A percentile compares a stretch with the other conserved stretches of the same genome.
phyloP scores from a whole-genome alignment of 495 filamentous ascomycete genomes.

The Chaetomidium leptoderma region DNA sequence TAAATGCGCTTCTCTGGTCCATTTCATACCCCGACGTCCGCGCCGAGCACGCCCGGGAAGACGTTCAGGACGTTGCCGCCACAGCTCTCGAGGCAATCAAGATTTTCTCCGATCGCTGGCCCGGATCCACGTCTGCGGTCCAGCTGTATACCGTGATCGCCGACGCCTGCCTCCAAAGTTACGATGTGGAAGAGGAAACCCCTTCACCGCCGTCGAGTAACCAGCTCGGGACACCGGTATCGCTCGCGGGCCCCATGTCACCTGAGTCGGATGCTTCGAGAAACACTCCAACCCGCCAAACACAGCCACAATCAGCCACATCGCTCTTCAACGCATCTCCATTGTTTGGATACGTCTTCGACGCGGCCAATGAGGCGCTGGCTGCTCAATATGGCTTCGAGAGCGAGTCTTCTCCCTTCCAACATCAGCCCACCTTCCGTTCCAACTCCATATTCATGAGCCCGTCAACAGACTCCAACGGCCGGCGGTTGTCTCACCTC shows the following conservation, averaged over 20 bases:
- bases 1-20: constrained; percentile 85
- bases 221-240: constrained; percentile 60
- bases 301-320: constrained; percentile 16
- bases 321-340: constrained; percentile 39
- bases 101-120: constrained; percentile 77
- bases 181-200: constrained; percentile 55
- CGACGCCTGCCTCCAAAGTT: constrained; percentile 77
- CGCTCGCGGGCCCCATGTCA: constrained; percentile 43
- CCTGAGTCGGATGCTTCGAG: constrained; percentile 37
- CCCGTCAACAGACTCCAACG: constrained; percentile 43
- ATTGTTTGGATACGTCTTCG: constrained; percentile 52
- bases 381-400: constrained; percentile 29
- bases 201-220: constrained; percentile 49
- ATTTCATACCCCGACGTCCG: constrained; percentile 82
- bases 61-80: constrained; percentile 66
- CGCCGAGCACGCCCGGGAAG: constrained; percentile 58
- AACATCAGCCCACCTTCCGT: constrained; percentile 44
- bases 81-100: constrained; percentile 69
- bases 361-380: constrained; percentile 40
- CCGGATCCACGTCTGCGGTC: constrained; percentile 76
- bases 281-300: constrained; percentile 17
- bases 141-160: constrained; percentile 75
- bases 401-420: constrained; percentile 31
- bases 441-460: constrained; percentile 54
- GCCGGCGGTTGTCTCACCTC: constrained; percentile 52